Base-by-base conservation (phyloP, 2,329 filamentous ascomycete genomes). In the Fusarium odoratissimum region DNA sequence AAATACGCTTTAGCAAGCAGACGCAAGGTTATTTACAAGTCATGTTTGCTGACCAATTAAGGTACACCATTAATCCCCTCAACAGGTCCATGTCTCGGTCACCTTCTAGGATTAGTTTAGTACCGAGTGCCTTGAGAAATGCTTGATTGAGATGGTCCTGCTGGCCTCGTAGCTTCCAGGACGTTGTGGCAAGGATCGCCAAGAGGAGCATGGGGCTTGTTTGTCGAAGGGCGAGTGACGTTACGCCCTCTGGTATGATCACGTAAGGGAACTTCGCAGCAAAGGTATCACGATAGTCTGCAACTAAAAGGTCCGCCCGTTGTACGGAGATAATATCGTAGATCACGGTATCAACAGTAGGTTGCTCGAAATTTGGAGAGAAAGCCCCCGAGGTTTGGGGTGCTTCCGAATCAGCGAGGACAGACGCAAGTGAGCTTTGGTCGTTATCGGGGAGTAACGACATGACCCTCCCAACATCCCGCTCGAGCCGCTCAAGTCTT, bases 141-240 rank as follows among this genome's bases (percentile, higher is more conserved):
- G 17, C 9, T 42, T 23, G 40, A 17, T 42, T 23, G 9, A 42
- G 40, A 1, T 16, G n/a, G 8, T 23, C 40, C 13, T 42, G 40
- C n/a, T 42, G 13, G 40, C 14, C 14, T 42, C 40, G 40, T 11
- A 42, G n/a, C 40, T 42, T 42, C 40, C 40, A 42, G 1, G 40
- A 23, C 3, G 13, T 3, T 1, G 40, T 42, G n/a, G 0, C 2
- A 16, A 42, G n/a, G 9, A 42, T 42, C 3, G 40, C 14, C 4
- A 42, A 42, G 14, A 42, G 9, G 40, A 42, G 14, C 40, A 42
- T 42, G 8, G 40, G 40, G 9, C n/a, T 23, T 23, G 40, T 23
- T 13, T 23, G n/a, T 1, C 5, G 1, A 11, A 42, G n/a, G 14
- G 9, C 0, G 14, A 23, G 14, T 11, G 40, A 42, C 13, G 14